Evolutionary conservation across 139 green algal genomes (phyloP), one percentile per base, ranked within the genome.

Genomic region (Dunaliella primolecta): DNA sequence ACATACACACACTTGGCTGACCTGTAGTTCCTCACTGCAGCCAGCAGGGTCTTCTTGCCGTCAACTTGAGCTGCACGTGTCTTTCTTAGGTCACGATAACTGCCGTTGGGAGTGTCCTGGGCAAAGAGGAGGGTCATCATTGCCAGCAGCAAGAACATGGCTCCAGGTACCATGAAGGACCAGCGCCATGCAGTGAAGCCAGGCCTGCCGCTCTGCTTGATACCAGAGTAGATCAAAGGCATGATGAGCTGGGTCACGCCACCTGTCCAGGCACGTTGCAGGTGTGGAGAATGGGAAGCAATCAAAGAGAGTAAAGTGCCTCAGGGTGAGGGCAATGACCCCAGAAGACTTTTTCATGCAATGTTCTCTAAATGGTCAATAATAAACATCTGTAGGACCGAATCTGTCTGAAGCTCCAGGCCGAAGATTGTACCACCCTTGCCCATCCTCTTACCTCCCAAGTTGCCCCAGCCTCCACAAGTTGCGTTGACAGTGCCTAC

Each of bases 181-280:
- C 89, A 94, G 81, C 97, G 91, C 86, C 86, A 89, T 23, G 88
- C 85, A 27, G 80, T 46, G 70, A 86, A 92, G 46, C 71, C 82
- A n/a, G 88, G 85, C 34, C 90, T 88, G 84, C 87, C 71, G 29
- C 71, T 35, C 71, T 35, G 34, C 77, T 33, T n/a, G 77, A 81
- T 64, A 64, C 77, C 92, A 27, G 88, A 31, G 83, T 94, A 97
- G 72, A 99, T 89, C 75, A 96, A 87, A 7, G 97, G 96, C 96
- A 99, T 98, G 31, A 98, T 84, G 84, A 99, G 91, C 34, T 98
- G 93, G 0, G 94, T 98, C 64, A 96, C 89, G 75, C 96, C 96
- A 36, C 46, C 46, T 64, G 46, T 15, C 7, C 7, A 7, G 15
- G 46, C 46, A 64, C 46, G n/a, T n/a, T n/a, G n/a, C n/a, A n/a